A percentile compares a stretch with the other conserved stretches of the same genome.
Conservation (phyloP, 192 early-diverging fungal genomes). For the Haplosporangium gracile region DNA sequence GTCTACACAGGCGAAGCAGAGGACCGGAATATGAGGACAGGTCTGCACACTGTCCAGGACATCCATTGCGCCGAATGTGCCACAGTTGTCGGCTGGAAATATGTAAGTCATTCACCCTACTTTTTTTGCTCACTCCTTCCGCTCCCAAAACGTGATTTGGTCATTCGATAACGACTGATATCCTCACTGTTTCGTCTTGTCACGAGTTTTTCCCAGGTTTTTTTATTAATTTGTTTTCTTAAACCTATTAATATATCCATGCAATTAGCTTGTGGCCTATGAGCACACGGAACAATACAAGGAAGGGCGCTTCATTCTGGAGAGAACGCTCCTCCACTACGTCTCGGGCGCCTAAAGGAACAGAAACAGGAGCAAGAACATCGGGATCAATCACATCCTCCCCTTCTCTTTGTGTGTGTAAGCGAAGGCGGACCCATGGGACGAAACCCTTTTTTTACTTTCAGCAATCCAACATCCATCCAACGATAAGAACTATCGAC, state of each 20-base stretch:
- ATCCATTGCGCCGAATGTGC: slow-evolving; percentile 72
- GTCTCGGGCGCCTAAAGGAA: not conserved
- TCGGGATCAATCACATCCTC: not conserved
- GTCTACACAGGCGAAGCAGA: slow-evolving; percentile 66
- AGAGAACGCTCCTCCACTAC: slow-evolving; percentile 66
- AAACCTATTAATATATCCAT: not conserved
- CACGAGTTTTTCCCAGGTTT: not conserved
- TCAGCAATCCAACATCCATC: not conserved
- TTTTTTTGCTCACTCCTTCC: not conserved
- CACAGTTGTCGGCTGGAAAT: slow-evolving; percentile 73
- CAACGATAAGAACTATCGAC: not conserved
- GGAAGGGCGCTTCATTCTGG: slow-evolving; percentile 83
- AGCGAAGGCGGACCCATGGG: not conserved
- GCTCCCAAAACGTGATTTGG: not conserved
- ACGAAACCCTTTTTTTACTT: not conserved
- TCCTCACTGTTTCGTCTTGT: not conserved
- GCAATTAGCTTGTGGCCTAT: slow-evolving; percentile 60
- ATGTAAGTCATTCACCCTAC: slow-evolving; percentile 54
- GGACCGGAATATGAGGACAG: slow-evolving; percentile 79
- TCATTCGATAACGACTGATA: not conserved
- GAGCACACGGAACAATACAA: slow-evolving; percentile 79
- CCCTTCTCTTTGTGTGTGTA: not conserved
- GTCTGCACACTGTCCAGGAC: slow-evolving; percentile 77
- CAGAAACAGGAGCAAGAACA: not conserved
- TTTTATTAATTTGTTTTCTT: slow-evolving; percentile 15